Percentiles rank a stretch among this genome's conserved stretches.
Evolutionary conservation across 2,329 filamentous ascomycete genomes (phyloP).

Genomic region (Fusarium coffeatum): DNA sequence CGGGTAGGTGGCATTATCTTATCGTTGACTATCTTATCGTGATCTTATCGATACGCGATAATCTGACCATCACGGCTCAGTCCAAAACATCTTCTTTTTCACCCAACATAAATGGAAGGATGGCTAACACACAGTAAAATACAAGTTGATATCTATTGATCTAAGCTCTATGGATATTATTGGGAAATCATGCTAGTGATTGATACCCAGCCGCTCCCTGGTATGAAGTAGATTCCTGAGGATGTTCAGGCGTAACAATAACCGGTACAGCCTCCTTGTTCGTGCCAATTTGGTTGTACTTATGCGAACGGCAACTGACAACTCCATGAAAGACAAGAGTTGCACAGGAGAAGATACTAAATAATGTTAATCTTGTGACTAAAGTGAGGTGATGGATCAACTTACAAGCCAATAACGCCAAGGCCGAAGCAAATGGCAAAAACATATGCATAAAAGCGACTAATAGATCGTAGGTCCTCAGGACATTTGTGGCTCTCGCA

Average conservation of each 20-base stretch:
- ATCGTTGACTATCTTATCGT: background rate
- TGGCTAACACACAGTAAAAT: fast-evolving
- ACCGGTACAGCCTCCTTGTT: slow-evolving; percentile 10
- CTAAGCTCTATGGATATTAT: background rate
- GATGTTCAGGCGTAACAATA: background rate
- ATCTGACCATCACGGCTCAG: fast-evolving
- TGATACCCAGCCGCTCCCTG: background rate
- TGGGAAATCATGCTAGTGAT: background rate
- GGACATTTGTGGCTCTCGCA: slow-evolving; percentile 43
- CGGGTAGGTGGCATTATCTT: background rate
- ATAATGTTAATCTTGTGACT: background rate
- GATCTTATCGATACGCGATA: background rate
- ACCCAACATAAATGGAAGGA: too few species aligned
- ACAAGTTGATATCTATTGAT: background rate
- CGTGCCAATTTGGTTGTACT: slow-evolving; percentile 31
- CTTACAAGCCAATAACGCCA: slow-evolving; percentile 59
- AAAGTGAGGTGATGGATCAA: fast-evolving
- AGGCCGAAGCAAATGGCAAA: slow-evolving; percentile 54
- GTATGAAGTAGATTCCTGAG: slow-evolving; percentile 10
- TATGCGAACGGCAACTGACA: slow-evolving; percentile 58
- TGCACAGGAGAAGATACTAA: slow-evolving; percentile 57
- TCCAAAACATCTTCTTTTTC: too few species aligned
- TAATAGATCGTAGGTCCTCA: background rate
- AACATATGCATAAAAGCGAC: slow-evolving; percentile 45
- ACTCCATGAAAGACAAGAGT: slow-evolving; percentile 57